Base-by-base conservation (phyloP, 495 filamentous ascomycete species). In the Eremomyces bilateralis region DNA sequence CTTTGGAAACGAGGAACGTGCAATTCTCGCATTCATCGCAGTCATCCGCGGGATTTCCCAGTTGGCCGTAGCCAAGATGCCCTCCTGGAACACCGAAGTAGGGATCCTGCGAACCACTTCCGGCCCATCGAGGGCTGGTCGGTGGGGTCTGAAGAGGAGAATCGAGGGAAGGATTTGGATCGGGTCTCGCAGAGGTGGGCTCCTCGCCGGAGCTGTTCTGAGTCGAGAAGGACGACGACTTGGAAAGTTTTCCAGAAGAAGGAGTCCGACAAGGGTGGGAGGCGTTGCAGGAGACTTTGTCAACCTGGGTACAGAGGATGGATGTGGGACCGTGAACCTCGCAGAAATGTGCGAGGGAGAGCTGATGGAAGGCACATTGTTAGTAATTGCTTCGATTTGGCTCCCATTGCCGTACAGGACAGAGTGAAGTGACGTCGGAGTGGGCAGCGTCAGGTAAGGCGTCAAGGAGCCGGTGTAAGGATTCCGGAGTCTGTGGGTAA, bases 261-360 rank as follows among this genome's bases (percentile, higher is more conserved):
- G 41, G 49, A 17, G 43, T 47, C 2, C 47, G 51, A 31, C 63
- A 61, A 30, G 71, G 67, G 47, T 58, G 71, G 50, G 84, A 94
- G 51, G 73, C 69, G 36, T 61, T 53, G 49, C 84, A 94, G 34
- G 74, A 63, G 29, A 82, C 73, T 1, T 80, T 76, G 17, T 79
- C 60, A 33, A 79, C 76, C 57, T 93, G 82, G 36, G 84, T 93
- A 53, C 90, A 91, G 57, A 94, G 78, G 53, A 94, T 73, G 34
- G 83, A 88, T 33, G 83, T 93, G 10, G 84, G 84, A 40, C 84
- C 84, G 64, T 94, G 83, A 47, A 82, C 64, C 56, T 94, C 84
- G 63, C 84, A 94, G 56, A 91, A 94, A 60, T 94, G 84, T 49
- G 84, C 84, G 45, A 94, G 69, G 52, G 81, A 90, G 49, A 93